phyloP scores from a whole-genome alignment of 2,329 filamentous ascomycete genomes.

The Niveomyces coronatus region DNA sequence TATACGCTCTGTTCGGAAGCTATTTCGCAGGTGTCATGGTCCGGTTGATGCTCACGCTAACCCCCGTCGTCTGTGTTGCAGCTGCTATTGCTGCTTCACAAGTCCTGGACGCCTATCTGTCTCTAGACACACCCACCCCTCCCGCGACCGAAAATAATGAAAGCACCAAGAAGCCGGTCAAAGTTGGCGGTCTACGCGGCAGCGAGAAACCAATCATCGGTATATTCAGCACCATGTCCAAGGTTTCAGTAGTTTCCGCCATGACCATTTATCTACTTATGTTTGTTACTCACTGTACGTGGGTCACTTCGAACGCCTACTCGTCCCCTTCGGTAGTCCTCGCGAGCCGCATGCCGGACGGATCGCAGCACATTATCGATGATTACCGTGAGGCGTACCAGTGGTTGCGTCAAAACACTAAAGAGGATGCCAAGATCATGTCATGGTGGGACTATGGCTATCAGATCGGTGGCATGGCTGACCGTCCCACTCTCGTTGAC shows the following conservation, averaged over 20 bases:
- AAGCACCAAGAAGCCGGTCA: constrained; percentile 46
- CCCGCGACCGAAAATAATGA: constrained; percentile 39
- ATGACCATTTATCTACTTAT: constrained; percentile 75
- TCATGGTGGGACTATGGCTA: constrained; percentile 99
- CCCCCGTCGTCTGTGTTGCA: constrained; percentile 89
- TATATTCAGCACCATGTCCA: constrained; percentile 73
- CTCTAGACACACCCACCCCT: constrained; percentile 49
- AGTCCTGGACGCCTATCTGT: constrained; percentile 79
- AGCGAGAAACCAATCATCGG: constrained; percentile 67
- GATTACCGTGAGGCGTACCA: constrained; percentile 99
- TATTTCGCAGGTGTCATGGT: constrained; percentile 99
- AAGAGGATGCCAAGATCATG: constrained; percentile 95
- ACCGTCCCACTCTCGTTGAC: constrained; percentile 91
- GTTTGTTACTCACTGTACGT: constrained; percentile 96
- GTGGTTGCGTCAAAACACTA: constrained; percentile 96
- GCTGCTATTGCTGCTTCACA: constrained; percentile 81
- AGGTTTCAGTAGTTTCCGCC: constrained; percentile 61
- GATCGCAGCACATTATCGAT: constrained; percentile 96
- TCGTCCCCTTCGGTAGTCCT: constrained; percentile 95
- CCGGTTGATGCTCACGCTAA: constrained; percentile 93
- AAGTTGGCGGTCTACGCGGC: constrained; percentile 52
- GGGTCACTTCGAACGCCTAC: constrained; percentile 98
- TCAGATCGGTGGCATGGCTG: constrained; percentile 98
- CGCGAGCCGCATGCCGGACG: constrained; percentile 84
- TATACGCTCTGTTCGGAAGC: constrained; percentile 91